phyloP scores from a whole-genome alignment of 2,329 filamentous ascomycete species.

The Fusarium sambucinum region DNA sequence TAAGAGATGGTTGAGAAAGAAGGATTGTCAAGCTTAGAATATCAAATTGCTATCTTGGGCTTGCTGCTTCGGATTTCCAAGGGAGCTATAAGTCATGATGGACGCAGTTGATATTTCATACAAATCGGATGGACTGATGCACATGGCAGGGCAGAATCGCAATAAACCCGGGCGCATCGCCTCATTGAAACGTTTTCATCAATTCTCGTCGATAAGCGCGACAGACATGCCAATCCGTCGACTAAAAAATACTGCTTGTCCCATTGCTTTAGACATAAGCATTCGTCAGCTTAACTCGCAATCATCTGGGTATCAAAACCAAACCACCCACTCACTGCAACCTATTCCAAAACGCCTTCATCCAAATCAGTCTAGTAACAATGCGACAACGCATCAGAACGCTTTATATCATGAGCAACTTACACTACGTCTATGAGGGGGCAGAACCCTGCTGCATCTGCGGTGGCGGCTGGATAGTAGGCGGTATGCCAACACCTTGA shows the following conservation, averaged over 20 bases:
- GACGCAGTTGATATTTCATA: background rate
- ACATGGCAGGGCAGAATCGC: background rate
- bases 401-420: background rate
- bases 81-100: background rate
- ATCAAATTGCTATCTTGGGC: constrained; percentile 2
- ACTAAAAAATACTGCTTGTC: constrained; percentile 1
- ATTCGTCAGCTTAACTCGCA: constrained; percentile 33
- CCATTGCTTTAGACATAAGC: constrained; percentile 9
- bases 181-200: background rate
- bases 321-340: constrained; percentile 20
- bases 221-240: background rate
- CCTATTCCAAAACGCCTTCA: background rate
- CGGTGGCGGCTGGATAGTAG: constrained; percentile 25
- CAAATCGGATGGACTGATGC: background rate
- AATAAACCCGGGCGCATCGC: background rate
- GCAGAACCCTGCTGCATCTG: constrained; percentile 26
- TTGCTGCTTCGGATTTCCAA: background rate
- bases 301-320: constrained; percentile 16
- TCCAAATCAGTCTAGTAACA: background rate
- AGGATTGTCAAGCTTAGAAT: constrained; percentile 29
- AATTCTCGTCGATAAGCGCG: background rate
- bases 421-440: constrained; percentile 19
- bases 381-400: background rate
- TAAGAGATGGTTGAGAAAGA: background rate
- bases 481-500: constrained; percentile 53